phyloP scores from a whole-genome alignment of 805 yeast species.

The Candida taoyuanica region DNA sequence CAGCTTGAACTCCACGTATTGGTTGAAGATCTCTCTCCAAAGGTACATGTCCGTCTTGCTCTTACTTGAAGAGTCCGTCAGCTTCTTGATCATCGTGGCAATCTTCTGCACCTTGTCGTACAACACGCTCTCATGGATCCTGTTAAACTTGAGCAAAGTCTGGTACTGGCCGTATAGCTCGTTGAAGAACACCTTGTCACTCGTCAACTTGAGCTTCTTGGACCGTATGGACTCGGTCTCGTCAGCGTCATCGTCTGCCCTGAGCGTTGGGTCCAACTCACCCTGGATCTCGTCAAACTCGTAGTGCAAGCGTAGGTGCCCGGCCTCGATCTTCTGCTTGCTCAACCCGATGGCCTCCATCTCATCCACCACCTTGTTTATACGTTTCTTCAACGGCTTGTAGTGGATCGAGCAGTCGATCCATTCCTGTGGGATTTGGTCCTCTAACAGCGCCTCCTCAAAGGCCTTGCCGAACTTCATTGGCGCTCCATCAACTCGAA shows the following conservation, averaged over 20 bases:
- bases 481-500: too few species aligned
- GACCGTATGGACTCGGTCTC: slow-evolving; percentile 11
- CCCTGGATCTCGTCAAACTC: slow-evolving; percentile 15
- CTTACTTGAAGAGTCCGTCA: slow-evolving; percentile 21
- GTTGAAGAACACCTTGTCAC: slow-evolving; percentile 19
- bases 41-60: slow-evolving; percentile 52
- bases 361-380: slow-evolving; percentile 61
- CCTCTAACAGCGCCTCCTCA: slow-evolving; percentile 57
- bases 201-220: slow-evolving; percentile 7
- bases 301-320: slow-evolving; percentile 14
- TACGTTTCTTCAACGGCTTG: slow-evolving; percentile 63
- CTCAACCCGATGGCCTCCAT: slow-evolving; percentile 54
- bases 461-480: slow-evolving; percentile 79
- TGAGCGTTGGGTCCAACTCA: slow-evolving; percentile 9
- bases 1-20: slow-evolving; percentile 62
- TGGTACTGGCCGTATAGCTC: slow-evolving; percentile 15
- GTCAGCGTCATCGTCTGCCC: slow-evolving; percentile 10
- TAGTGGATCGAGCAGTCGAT: slow-evolving; percentile 63
- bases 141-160: slow-evolving; percentile 33
- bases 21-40: slow-evolving; percentile 66
- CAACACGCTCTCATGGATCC: slow-evolving; percentile 42
- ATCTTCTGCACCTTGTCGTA: slow-evolving; percentile 9
- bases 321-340: slow-evolving; percentile 31
- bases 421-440: slow-evolving; percentile 66
- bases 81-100: slow-evolving; percentile 30